These are phyloP conservation scores for Aurinia saxatilis DNA, from an alignment of 345 rosid species.

Conservation along the genomic window DNA sequence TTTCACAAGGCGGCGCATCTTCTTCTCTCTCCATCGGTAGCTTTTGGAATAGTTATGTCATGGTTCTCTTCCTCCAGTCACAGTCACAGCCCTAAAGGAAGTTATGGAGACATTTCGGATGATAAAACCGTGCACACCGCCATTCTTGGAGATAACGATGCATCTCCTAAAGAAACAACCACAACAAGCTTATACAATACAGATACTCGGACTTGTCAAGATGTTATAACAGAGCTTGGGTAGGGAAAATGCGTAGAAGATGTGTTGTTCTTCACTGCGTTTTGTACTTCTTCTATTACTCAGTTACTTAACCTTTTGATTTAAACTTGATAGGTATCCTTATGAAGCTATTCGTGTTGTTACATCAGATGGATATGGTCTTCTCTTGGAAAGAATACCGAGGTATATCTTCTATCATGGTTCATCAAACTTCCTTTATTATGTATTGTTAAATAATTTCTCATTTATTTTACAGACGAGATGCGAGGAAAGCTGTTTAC, in stretches of 20 bases:
- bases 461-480: constrained; percentile 47
- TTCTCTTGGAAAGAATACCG: constrained; percentile 91
- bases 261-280: neutral
- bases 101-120: constrained; percentile 8
- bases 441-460: neutral
- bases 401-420: constrained; percentile 36
- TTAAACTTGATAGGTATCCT: constrained; percentile 51
- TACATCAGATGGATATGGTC: constrained; percentile 90
- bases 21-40: constrained; percentile 69
- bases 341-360: constrained; percentile 86
- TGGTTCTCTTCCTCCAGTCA: constrained; percentile 44
- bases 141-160: constrained; percentile 50
- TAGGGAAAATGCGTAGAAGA: constrained; percentile 17
- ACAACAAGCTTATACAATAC: constrained; percentile 48
- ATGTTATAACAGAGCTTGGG: constrained; percentile 96
- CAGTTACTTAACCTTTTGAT: neutral
- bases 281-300: neutral
- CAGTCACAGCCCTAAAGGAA: constrained; percentile 11
- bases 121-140: constrained; percentile 37
- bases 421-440: neutral
- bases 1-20: constrained; percentile 67
- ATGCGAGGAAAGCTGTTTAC: constrained; percentile 80
- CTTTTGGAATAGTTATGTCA: constrained; percentile 29
- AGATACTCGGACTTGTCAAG: constrained; percentile 88
- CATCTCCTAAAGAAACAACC: constrained; percentile 44